A percentile compares a stretch with the other conserved stretches of the same genome.
These are phyloP conservation scores for Botrytis fragariae DNA, from an alignment of 2,329 filamentous ascomycete genomes.

Conservation along the genomic window DNA sequence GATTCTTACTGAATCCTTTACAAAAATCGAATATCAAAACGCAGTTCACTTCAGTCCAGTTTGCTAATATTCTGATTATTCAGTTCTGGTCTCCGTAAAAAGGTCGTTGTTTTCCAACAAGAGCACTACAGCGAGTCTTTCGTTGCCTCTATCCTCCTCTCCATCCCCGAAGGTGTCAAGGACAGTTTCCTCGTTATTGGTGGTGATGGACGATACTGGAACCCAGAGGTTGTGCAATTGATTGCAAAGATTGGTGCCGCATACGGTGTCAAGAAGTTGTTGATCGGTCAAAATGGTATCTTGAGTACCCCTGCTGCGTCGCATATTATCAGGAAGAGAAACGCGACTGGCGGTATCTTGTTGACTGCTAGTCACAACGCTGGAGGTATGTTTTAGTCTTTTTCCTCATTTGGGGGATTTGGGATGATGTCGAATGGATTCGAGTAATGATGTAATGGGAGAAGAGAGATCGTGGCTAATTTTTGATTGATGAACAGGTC, in stretches of 20 bases:
- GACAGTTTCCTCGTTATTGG: constrained; percentile 87
- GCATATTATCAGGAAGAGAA: constrained; percentile 90
- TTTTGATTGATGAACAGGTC: constrained; percentile 54
- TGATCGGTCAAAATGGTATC: constrained; percentile 95
- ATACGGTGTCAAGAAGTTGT: constrained; percentile 97
- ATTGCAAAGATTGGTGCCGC: constrained; percentile 97
- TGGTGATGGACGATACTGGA: constrained; percentile 95
- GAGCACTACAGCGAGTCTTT: constrained; percentile 95
- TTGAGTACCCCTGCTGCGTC: constrained; percentile 94
- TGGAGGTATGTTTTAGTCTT: constrained; percentile 61
- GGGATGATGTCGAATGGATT: not conserved
- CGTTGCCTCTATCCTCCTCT: constrained; percentile 87
- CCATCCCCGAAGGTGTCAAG: constrained; percentile 90
- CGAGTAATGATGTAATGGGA: not conserved
- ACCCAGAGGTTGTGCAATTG: constrained; percentile 92
- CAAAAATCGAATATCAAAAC: too few relatives aligned
- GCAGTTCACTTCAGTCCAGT: not conserved
- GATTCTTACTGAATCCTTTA: not conserved
- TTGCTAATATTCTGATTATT: constrained; percentile 25
- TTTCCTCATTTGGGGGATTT: not conserved
- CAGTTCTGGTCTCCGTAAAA: constrained; percentile 97
- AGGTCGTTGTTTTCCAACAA: constrained; percentile 96
- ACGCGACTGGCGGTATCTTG: constrained; percentile 94
- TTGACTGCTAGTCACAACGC: constrained; percentile 98
- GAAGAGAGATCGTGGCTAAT: constrained; percentile 2